Evolutionary conservation across 139 green algal species (phyloP).

Genomic region (Gonium pectorale): DNA sequence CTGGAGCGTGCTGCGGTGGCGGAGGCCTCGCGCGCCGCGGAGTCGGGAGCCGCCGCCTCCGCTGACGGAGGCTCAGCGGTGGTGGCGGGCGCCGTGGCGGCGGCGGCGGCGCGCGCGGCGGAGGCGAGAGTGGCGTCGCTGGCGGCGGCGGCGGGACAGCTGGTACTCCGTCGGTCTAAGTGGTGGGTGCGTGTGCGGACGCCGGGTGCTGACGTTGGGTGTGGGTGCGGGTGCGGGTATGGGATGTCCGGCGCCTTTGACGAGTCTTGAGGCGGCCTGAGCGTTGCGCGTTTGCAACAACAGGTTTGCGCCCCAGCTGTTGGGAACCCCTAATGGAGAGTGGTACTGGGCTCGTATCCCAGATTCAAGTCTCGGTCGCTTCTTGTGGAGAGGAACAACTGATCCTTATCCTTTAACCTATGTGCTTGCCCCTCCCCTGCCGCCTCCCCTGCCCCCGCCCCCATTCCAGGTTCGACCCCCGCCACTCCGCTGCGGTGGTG

Average conservation of each 20-base stretch:
- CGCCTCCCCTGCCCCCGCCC: not conserved
- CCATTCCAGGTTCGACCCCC: conserved; percentile 35
- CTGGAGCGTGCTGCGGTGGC: not conserved
- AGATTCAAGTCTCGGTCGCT: too few species aligned
- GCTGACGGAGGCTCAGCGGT: not conserved
- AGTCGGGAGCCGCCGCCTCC: not conserved
- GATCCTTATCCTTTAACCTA: not conserved
- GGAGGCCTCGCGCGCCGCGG: not conserved
- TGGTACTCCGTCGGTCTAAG: conserved; percentile 1
- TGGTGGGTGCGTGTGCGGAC: not conserved
- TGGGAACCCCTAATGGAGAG: too few species aligned
- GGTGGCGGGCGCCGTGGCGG: not conserved
- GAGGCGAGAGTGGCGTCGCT: not conserved
- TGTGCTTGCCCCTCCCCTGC: not conserved
- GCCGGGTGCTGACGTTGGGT: not conserved
- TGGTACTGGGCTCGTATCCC: too few species aligned
- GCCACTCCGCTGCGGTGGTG: conserved; percentile 15
- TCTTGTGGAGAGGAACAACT: not conserved
- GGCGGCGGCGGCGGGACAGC: not conserved
- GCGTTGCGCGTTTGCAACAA: too few species aligned
- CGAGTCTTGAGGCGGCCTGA: too few species aligned
- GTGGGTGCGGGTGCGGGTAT: too few species aligned
- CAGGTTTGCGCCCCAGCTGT: too few species aligned
- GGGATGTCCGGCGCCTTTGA: too few species aligned
- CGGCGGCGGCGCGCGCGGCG: not conserved